A percentile compares a stretch with the other conserved stretches of the same genome.
These are phyloP conservation scores for Pharus latifolius DNA, from an alignment of 176 grass and related monocot species.

Conservation along the genomic window DNA sequence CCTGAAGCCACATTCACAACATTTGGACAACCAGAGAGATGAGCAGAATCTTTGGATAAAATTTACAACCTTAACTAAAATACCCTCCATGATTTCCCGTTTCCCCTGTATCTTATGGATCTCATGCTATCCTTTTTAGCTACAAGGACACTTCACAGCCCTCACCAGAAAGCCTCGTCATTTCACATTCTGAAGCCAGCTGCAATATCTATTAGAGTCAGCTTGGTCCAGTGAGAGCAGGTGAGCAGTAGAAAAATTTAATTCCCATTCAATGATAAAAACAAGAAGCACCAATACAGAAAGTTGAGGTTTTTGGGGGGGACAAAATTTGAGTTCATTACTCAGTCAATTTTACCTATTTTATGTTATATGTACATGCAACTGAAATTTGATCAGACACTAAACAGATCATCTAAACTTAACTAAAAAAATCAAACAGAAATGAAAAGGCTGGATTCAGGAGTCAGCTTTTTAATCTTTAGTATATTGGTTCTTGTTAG, in stretches of 20 bases:
- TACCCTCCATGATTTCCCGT: not conserved
- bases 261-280: not conserved
- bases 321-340: no score
- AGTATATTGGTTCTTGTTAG: no score
- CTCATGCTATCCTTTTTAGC: not conserved
- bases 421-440: not conserved
- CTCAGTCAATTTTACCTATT: no score
- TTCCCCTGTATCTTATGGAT: not conserved
- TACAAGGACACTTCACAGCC: not conserved
- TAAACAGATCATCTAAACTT: not conserved
- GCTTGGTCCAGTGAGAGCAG: not conserved
- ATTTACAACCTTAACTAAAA: not conserved
- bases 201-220: not conserved
- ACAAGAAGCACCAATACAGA: not conserved
- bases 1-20: not conserved
- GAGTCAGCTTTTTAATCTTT: no score
- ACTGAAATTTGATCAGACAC: no score
- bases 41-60: not conserved
- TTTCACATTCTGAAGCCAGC: not conserved
- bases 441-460: not conserved
- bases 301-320: no score
- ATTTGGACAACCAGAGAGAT: not conserved
- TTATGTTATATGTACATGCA: no score
- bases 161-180: slow-evolving; percentile 8
- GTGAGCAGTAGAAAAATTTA: not conserved